phyloP scores from a whole-genome alignment of 2,329 filamentous ascomycete species.

The Aspergillus persii region DNA sequence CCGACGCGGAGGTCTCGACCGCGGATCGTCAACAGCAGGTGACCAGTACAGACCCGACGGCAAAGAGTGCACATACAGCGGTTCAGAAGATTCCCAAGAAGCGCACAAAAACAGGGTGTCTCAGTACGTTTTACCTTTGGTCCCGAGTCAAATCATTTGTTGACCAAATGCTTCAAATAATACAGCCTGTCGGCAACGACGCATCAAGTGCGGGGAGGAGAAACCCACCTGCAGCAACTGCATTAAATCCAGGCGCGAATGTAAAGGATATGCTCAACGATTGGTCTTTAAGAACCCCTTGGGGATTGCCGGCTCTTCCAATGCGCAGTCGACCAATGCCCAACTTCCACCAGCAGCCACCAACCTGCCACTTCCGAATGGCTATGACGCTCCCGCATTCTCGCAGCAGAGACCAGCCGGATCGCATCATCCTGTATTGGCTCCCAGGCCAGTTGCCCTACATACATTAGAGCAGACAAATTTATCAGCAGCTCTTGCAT shows the following conservation, averaged over 20 bases:
- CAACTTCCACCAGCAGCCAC: constrained; percentile 17
- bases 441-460: constrained; percentile 27
- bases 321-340: constrained; percentile 17
- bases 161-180: not conserved
- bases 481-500: constrained; percentile 4
- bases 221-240: constrained; percentile 48
- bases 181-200: constrained; percentile 81
- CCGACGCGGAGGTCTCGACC: not conserved
- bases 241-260: constrained; percentile 46
- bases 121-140: constrained; percentile 61
- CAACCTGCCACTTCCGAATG: constrained; percentile 17
- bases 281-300: constrained; percentile 43
- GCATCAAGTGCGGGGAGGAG: constrained; percentile 96
- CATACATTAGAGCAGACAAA: constrained; percentile 10
- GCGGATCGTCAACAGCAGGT: not conserved
- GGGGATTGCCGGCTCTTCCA: constrained; percentile 30
- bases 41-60: not conserved
- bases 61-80: constrained; percentile 12
- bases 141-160: not conserved
- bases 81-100: constrained; percentile 50
- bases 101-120: constrained; percentile 87
- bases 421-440: constrained; percentile 35
- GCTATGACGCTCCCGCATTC: constrained; percentile 21
- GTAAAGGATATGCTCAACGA: constrained; percentile 44
- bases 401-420: constrained; percentile 28